A percentile compares a stretch with the other conserved stretches of the same genome.
These are phyloP conservation scores for Lactuca saligna DNA, from an alignment of 129 eudicot species.

Conservation along the genomic window DNA sequence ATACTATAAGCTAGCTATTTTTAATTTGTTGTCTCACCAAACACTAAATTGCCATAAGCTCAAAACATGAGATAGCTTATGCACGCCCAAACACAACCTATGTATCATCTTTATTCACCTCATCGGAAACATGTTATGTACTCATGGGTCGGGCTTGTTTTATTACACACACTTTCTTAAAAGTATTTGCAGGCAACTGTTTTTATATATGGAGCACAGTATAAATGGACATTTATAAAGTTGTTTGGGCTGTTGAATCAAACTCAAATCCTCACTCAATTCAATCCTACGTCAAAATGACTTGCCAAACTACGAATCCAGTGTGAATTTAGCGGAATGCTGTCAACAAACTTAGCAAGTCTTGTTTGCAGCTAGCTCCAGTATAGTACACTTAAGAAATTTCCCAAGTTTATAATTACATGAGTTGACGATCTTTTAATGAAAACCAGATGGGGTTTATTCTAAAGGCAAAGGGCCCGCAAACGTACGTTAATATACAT, in stretches of 20 bases:
- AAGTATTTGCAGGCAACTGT: not conserved
- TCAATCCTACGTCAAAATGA: too few species aligned
- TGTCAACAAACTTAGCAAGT: not conserved
- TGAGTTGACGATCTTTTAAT: not conserved
- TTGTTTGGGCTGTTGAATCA: too few species aligned
- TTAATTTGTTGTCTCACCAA: too few species aligned
- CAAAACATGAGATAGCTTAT: too few species aligned
- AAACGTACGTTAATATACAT: conserved; percentile 33
- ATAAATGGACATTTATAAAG: too few species aligned
- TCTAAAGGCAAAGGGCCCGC: conserved; percentile 23
- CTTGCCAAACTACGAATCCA: too few species aligned
- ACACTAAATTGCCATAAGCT: too few species aligned
- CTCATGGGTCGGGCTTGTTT: too few species aligned
- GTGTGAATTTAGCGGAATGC: not conserved
- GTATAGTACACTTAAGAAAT: too few species aligned
- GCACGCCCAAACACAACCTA: too few species aligned
- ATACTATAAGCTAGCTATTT: too few species aligned
- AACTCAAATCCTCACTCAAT: too few species aligned
- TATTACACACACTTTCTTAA: not conserved
- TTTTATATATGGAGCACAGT: not conserved
- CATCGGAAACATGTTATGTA: not conserved
- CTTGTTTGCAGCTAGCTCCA: not conserved
- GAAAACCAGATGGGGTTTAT: conserved; percentile 26
- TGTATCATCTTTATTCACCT: not conserved
- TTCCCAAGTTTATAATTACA: not conserved